phyloP scores from a whole-genome alignment of 345 rosid species.

The Populus tremula region DNA sequence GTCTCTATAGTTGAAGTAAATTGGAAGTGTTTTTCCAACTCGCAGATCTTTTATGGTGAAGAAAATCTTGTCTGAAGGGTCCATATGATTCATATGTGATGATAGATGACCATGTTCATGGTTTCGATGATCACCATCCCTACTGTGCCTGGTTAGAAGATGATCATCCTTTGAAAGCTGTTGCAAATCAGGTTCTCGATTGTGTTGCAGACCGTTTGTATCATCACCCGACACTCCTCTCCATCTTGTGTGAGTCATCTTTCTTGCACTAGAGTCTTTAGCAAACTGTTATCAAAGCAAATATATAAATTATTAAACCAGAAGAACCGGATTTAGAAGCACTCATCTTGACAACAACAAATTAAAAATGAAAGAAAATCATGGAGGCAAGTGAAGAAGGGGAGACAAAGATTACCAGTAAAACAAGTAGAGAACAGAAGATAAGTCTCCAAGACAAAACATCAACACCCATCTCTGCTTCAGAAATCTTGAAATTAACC shows the following conservation, averaged over 20 bases:
- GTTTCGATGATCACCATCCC: neutral
- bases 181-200: neutral
- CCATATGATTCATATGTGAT: constrained; percentile 9
- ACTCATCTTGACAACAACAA: neutral
- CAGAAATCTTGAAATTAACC: neutral
- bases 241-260: neutral
- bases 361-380: neutral
- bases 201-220: neutral
- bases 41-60: constrained; percentile 49
- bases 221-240: neutral
- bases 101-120: neutral
- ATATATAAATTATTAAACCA: neutral
- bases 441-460: neutral
- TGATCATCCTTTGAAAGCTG: neutral
- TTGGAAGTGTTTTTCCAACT: constrained; percentile 35
- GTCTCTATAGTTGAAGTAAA: constrained; percentile 41
- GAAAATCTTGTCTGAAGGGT: constrained; percentile 46
- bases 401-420: constrained; percentile 8
- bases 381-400: neutral
- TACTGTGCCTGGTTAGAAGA: neutral
- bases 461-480: constrained; percentile 2
- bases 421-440: constrained; percentile 4
- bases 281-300: constrained; percentile 2
- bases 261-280: constrained; percentile 10
- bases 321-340: neutral